Conservation (phyloP, 345 rosid genomes). For the Euphorbia peplus region DNA sequence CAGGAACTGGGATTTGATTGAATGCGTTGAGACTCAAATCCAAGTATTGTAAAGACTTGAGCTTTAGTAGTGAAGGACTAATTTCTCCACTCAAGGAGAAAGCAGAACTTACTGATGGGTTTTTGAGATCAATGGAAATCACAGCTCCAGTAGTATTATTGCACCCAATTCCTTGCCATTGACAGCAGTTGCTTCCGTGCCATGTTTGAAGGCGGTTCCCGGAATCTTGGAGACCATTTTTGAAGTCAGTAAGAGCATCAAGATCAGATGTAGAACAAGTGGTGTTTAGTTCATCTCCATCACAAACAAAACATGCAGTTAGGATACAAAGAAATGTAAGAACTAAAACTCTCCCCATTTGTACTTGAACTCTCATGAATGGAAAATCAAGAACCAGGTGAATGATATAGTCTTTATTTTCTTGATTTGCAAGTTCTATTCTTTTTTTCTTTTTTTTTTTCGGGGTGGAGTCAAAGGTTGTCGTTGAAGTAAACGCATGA, state of each 20-base stretch:
- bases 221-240: constrained; percentile 34
- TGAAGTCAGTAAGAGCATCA: constrained; percentile 33
- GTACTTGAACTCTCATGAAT: neutral
- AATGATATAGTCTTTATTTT: neutral
- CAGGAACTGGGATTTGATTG: constrained; percentile 32
- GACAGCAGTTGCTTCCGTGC: constrained; percentile 38
- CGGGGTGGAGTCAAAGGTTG: neutral
- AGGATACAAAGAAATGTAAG: constrained; percentile 19
- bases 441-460: neutral
- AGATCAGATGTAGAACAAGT: constrained; percentile 30
- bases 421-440: constrained; percentile 7
- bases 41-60: constrained; percentile 30
- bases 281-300: constrained; percentile 10
- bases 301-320: constrained; percentile 15
- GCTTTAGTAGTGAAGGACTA: constrained; percentile 34
- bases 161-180: constrained; percentile 41
- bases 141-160: constrained; percentile 30
- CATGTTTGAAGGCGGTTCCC: constrained; percentile 29
- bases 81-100: constrained; percentile 34
- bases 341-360: constrained; percentile 19
- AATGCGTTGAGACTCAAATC: constrained; percentile 43
- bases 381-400: neutral
- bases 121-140: constrained; percentile 28
- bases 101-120: constrained; percentile 15
- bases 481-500: too few relatives aligned